These are phyloP conservation scores for Arthrobotrys iridis DNA, from an alignment of 2,329 filamentous ascomycete genomes.

Conservation along the genomic window DNA sequence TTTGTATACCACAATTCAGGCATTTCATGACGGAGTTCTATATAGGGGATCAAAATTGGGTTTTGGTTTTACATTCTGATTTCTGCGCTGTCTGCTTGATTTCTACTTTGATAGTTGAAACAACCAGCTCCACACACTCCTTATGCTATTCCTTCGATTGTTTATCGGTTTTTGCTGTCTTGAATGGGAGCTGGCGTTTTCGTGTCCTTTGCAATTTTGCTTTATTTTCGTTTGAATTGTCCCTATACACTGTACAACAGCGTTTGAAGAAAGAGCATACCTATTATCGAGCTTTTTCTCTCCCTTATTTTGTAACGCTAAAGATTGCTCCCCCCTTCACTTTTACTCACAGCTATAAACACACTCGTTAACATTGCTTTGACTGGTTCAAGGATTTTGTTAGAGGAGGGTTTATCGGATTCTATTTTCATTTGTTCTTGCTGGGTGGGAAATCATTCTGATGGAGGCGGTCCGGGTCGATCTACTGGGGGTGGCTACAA, in stretches of 20 bases:
- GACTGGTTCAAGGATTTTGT: conserved; percentile 44
- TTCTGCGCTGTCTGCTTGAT: conserved; percentile 19
- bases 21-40: conserved; percentile 53
- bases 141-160: conserved; percentile 13
- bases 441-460: conserved; percentile 7
- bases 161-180: conserved; percentile 8
- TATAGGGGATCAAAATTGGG: conserved; percentile 40
- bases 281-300: neutral
- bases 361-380: conserved; percentile 44
- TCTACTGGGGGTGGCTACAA: neutral
- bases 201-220: neutral
- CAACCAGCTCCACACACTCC: conserved; percentile 22
- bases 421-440: conserved; percentile 13
- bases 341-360: neutral
- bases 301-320: conserved; percentile 19
- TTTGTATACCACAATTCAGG: conserved; percentile 47
- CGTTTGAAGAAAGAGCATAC: conserved; percentile 20
- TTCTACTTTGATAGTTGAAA: conserved; percentile 44
- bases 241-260: conserved; percentile 49
- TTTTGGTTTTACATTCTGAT: conserved; percentile 15
- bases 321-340: neutral
- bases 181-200: conserved; percentile 26
- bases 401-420: conserved; percentile 8
- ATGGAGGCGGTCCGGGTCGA: neutral
- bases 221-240: neutral